Evolutionary conservation across 208 protist species (phyloP).

Genomic region (Crithidia fasciculata): DNA sequence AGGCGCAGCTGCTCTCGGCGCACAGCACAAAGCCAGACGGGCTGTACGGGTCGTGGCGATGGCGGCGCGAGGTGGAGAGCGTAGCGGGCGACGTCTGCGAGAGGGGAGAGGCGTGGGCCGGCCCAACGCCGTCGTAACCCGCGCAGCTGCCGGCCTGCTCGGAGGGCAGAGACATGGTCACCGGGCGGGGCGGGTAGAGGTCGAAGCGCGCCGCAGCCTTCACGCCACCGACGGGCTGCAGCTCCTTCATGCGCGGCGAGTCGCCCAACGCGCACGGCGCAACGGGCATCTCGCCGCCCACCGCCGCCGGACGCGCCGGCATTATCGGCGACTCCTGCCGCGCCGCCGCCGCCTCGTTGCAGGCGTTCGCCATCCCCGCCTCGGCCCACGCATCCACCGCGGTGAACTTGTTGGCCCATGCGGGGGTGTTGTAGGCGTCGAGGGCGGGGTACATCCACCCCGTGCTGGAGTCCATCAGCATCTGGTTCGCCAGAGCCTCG

Average conservation of each 20-base stretch:
- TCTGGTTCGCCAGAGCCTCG: conserved; percentile 20
- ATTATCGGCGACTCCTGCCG: not conserved
- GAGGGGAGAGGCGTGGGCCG: not conserved
- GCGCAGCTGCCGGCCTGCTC: conserved; percentile 9
- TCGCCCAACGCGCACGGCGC: conserved; percentile 17
- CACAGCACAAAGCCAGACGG: conserved; percentile 27
- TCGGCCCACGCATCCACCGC: not conserved
- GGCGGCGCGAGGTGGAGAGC: conserved; percentile 15
- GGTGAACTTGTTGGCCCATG: conserved; percentile 7
- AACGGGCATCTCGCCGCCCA: conserved; percentile 14
- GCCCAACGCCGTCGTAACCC: not conserved
- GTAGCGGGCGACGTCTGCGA: conserved; percentile 8
- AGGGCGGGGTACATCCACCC: conserved; percentile 15
- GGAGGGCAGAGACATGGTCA: not conserved
- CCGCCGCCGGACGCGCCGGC: not conserved
- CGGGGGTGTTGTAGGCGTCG: conserved; percentile 3
- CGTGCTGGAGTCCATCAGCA: conserved; percentile 22
- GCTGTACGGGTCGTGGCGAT: conserved; percentile 37
- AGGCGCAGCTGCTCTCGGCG: conserved; percentile 20
- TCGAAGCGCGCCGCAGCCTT: not conserved
- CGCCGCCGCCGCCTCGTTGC: not conserved
- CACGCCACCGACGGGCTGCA: not conserved
- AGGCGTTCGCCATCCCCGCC: not conserved
- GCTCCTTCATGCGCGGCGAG: not conserved
- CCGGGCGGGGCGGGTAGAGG: not conserved